phyloP scores from a whole-genome alignment of 2,329 filamentous ascomycete genomes.

The Cladophialophora carrionii region DNA sequence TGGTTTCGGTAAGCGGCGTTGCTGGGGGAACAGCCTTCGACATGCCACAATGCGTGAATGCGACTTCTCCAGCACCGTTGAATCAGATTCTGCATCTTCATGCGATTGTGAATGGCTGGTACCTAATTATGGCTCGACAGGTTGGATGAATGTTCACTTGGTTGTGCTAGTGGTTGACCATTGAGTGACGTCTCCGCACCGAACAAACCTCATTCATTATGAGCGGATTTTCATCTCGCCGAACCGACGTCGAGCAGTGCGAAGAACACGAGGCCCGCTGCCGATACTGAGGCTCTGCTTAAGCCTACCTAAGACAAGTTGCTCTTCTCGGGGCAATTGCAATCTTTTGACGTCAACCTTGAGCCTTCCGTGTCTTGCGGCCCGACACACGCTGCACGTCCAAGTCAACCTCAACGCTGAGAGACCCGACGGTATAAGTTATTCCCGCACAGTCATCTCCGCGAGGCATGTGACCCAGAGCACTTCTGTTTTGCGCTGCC shows the following conservation, averaged over 20 bases:
- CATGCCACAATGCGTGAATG: not conserved
- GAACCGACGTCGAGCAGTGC: not conserved
- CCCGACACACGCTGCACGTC: too few species aligned
- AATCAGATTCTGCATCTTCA: not conserved
- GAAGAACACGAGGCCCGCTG: not conserved
- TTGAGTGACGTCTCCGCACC: too few species aligned
- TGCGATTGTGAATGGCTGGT: not conserved
- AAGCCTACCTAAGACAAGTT: not conserved
- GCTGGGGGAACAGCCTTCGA: slow-evolving; percentile 1
- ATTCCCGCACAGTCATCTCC: not conserved
- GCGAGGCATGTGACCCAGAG: too few species aligned
- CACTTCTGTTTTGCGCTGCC: not conserved
- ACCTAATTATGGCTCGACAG: not conserved
- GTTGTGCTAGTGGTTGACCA: not conserved
- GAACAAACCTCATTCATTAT: too few species aligned
- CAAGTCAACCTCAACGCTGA: not conserved
- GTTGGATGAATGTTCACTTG: not conserved
- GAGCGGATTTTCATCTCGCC: not conserved
- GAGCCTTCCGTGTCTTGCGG: not conserved
- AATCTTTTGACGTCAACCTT: not conserved
- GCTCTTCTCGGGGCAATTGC: not conserved
- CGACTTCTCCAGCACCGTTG: not conserved
- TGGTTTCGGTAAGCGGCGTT: not conserved
- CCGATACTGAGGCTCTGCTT: not conserved
- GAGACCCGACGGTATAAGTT: not conserved